phyloP scores from a whole-genome alignment of 257 asterid species.

The Solanum arcanum region DNA sequence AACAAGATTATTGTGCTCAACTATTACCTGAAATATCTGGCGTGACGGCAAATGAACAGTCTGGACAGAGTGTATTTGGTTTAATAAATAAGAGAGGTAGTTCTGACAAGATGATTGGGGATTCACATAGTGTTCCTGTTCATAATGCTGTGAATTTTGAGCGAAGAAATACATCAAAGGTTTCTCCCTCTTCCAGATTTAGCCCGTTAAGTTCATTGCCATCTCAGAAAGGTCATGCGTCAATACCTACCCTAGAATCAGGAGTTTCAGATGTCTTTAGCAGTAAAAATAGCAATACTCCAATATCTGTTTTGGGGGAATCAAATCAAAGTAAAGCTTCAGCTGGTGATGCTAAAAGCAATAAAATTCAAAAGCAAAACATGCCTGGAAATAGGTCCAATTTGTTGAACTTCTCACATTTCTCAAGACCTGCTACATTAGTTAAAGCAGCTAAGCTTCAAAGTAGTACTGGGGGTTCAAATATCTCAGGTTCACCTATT shows the following conservation, averaged over 20 bases:
- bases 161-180: constrained; percentile 16
- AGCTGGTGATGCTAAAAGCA: constrained; percentile 11
- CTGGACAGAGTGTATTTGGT: constrained; percentile 24
- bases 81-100: constrained; percentile 30
- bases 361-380: constrained; percentile 20
- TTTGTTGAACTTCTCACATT: constrained; percentile 60
- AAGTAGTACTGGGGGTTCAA: constrained; percentile 18
- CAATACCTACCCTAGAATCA: constrained; percentile 28
- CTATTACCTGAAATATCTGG: constrained; percentile 60
- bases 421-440: constrained; percentile 50
- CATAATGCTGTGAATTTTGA: constrained; percentile 3
- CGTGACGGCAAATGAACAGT: constrained; percentile 35
- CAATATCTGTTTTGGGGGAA: constrained; percentile 10
- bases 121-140: constrained; percentile 17
- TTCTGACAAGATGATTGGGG: constrained; percentile 13
- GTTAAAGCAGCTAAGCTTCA: constrained; percentile 26
- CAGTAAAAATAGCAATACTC: constrained; percentile 20
- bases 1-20: constrained; percentile 41
- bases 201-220: constrained; percentile 24
- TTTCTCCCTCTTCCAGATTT: constrained; percentile 27
- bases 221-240: constrained; percentile 31
- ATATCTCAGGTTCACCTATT: constrained; percentile 25
- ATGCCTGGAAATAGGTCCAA: constrained; percentile 19
- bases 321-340: constrained; percentile 26
- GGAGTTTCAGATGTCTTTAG: constrained; percentile 31